These are phyloP conservation scores for Euphorbia peplus DNA, from an alignment of 345 rosid species.

Conservation along the genomic window DNA sequence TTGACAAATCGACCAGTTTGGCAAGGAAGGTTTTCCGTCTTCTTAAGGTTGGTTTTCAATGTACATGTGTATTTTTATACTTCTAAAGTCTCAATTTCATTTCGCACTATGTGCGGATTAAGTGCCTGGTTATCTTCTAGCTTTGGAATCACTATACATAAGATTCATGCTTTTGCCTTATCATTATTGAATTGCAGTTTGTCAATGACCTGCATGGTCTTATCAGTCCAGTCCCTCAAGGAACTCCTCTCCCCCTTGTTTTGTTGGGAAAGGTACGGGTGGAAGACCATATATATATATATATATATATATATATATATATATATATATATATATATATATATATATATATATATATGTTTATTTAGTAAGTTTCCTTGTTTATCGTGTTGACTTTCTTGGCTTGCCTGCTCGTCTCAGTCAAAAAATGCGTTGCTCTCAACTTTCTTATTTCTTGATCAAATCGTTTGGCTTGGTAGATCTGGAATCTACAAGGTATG, in stretches of 20 bases:
- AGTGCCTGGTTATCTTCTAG: background rate
- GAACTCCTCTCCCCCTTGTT: slow-evolving; percentile 86
- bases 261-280: slow-evolving; percentile 76
- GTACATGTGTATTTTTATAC: background rate
- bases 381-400: slow-evolving; percentile 10
- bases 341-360: too few species aligned
- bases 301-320: too few species aligned
- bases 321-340: too few species aligned
- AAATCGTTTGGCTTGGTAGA: slow-evolving; percentile 95
- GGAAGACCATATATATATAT: background rate
- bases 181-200: slow-evolving; percentile 57
- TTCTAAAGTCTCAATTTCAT: slow-evolving; percentile 1
- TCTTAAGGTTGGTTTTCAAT: slow-evolving; percentile 54
- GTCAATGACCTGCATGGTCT: slow-evolving; percentile 86
- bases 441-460: slow-evolving; percentile 93
- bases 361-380: background rate
- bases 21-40: slow-evolving; percentile 98
- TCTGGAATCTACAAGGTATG: slow-evolving; percentile 87
- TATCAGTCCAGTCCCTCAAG: slow-evolving; percentile 81
- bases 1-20: slow-evolving; percentile 90
- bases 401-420: slow-evolving; percentile 43
- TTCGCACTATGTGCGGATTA: background rate
- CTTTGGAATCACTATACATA: slow-evolving; percentile 7
- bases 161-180: slow-evolving; percentile 13
- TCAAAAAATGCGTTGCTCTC: slow-evolving; percentile 85